These are phyloP conservation scores for Solanum peruvianum DNA, from an alignment of 257 asterid genomes.

Conservation along the genomic window DNA sequence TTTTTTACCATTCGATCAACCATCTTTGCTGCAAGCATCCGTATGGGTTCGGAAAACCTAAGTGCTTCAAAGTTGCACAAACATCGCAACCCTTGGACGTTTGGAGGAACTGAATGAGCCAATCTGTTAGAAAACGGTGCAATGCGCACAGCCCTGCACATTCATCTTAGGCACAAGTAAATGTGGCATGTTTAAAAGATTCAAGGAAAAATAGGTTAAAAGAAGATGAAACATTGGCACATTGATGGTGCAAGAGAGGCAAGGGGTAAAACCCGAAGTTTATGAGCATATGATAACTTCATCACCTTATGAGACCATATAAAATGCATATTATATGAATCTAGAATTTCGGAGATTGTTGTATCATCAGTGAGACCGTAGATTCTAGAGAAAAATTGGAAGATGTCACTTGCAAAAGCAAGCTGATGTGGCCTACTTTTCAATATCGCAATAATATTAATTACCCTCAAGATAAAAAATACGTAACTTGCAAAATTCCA, in stretches of 20 bases:
- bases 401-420: background rate
- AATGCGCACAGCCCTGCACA: constrained; percentile 92
- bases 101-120: constrained; percentile 88
- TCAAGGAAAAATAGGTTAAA: background rate
- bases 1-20: constrained; percentile 85
- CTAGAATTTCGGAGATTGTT: background rate
- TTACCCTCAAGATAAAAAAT: background rate
- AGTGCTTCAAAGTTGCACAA: constrained; percentile 95
- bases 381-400: background rate
- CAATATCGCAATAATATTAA: background rate
- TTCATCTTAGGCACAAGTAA: background rate
- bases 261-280: background rate
- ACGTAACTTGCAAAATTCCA: background rate
- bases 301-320: background rate
- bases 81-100: constrained; percentile 83
- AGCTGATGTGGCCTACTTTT: background rate
- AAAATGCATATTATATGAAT: background rate
- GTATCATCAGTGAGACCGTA: background rate
- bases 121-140: constrained; percentile 98
- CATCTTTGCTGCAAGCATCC: constrained; percentile 95
- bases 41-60: constrained; percentile 84
- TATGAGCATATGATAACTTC: background rate
- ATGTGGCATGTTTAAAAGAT: background rate
- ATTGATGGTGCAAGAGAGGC: background rate
- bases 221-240: background rate